Base-by-base conservation (phyloP, 257 asterid species). In the Capsicum chinense region DNA sequence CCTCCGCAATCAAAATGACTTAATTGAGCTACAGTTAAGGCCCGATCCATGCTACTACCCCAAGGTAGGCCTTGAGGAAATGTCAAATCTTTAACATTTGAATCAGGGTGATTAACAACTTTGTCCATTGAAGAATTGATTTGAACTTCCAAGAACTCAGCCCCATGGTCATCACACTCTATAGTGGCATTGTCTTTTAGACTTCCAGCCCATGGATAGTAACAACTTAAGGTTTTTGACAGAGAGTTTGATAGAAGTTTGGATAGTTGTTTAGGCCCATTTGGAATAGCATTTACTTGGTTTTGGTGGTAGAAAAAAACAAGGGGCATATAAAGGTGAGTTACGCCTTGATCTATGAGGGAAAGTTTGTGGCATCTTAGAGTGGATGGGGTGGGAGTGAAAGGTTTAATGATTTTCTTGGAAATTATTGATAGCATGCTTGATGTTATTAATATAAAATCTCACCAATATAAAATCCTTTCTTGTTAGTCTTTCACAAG, bases 1-100 rank as follows among this genome's bases (percentile, higher is more conserved):
- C 80, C 83, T 2, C 80, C 71, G 0, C 88, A 85, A 17, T 82
- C 85, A n/a, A 85, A 85, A 21, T 70, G 56, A 1, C 44, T 82
- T 10, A 76, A 14, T 39, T 85, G 85, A 39, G 47, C 21, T 16
- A 63, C 12, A 10, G 42, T 9, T 14, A 64, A 71, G 56, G 70
- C 26, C 0, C 26, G 35, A 21, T 52, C 35, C 0, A 37, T 0
- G 5, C 6, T n/a, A 79, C 14, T 16, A 13, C 5, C 17, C 56
- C 37, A 52, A 6, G 21, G 19, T 54, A 39, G 0, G n/a, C 79
- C 52, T 9, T 47, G 6, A 9, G 69, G 85, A 17, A 71, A 82
- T 12, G 67, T 63, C 3, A 66, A 14, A 7, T 81, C 21, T 7
- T 35, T 44, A 3, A 21, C 44, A 44, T n/a, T 21, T 35, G 63